These are phyloP conservation scores for Sporothrix brunneoviolacea DNA, from an alignment of 2,329 filamentous ascomycete species.

Conservation along the genomic window DNA sequence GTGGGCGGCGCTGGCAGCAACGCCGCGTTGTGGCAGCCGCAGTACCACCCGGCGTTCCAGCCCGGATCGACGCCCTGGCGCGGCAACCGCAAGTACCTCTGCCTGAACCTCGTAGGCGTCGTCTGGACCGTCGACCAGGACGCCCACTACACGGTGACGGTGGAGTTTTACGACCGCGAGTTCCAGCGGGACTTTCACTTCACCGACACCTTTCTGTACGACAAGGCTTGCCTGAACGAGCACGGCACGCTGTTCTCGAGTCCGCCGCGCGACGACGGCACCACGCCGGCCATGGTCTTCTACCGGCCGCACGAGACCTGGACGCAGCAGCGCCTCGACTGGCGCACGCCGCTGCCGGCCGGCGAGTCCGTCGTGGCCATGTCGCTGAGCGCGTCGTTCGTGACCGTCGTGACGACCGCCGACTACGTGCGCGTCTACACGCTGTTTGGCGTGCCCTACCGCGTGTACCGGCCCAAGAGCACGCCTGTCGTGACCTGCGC, in stretches of 20 bases:
- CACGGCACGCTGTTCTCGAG: constrained; percentile 82
- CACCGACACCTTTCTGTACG: constrained; percentile 90
- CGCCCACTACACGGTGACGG: constrained; percentile 84
- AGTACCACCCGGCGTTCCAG: constrained; percentile 80
- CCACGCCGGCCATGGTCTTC: constrained; percentile 72
- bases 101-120: constrained; percentile 86
- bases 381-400: constrained; percentile 82
- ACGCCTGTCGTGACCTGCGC: constrained; percentile 86
- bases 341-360: constrained; percentile 78
- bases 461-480: constrained; percentile 87
- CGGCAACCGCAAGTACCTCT: constrained; percentile 87
- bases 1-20: constrained; percentile 27
- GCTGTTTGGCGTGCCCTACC: constrained; percentile 81
- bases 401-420: constrained; percentile 78
- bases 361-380: constrained; percentile 85
- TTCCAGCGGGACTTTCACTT: constrained; percentile 94
- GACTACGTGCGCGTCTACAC: constrained; percentile 92
- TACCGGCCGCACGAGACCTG: constrained; percentile 96
- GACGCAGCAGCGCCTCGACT: constrained; percentile 81
- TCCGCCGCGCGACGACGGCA: constrained; percentile 47
- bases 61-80: constrained; percentile 94
- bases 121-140: constrained; percentile 98
- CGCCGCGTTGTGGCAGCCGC: constrained; percentile 43
- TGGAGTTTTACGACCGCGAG: constrained; percentile 95
- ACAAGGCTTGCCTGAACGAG: constrained; percentile 88